A percentile compares a stretch with the other conserved stretches of the same genome.
phyloP scores from a whole-genome alignment of 305 asterid species.

The Caryopteris hybrid region DNA sequence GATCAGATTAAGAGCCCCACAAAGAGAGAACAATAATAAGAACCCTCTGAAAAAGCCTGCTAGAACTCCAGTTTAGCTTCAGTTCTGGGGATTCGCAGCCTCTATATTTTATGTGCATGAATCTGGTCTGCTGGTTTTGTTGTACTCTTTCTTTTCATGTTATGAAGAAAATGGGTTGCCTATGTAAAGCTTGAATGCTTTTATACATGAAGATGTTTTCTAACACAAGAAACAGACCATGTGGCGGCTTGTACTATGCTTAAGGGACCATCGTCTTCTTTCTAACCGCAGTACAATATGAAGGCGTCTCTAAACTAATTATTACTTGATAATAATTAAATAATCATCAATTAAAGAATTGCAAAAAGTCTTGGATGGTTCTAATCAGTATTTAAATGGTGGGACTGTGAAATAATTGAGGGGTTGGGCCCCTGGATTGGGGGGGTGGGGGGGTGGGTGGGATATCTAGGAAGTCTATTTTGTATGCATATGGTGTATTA shows the following conservation, averaged over 20 bases:
- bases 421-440: too few species aligned
- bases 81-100: conserved; percentile 41
- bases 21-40: conserved; percentile 9
- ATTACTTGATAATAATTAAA: background rate
- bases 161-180: background rate
- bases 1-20: conserved; percentile 33
- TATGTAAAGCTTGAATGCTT: background rate
- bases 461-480: conserved; percentile 33
- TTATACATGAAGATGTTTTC: background rate
- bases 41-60: conserved; percentile 54
- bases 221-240: conserved; percentile 18
- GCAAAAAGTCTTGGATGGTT: conserved; percentile 34
- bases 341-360: conserved; percentile 6
- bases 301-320: background rate
- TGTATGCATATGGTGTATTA: conserved; percentile 28
- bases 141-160: background rate
- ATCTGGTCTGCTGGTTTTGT: conserved; percentile 12
- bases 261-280: too few species aligned
- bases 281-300: background rate
- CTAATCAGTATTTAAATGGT: conserved; percentile 33
- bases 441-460: conserved; percentile 26
- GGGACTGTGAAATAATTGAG: conserved; percentile 37
- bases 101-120: background rate
- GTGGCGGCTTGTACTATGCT: conserved; percentile 37
- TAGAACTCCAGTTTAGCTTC: conserved; percentile 33